Evolutionary conservation across 2,329 filamentous ascomycete genomes (phyloP), one percentile per base, ranked within the genome.

Genomic region (Ophiocordyceps camponoti-floridani): DNA sequence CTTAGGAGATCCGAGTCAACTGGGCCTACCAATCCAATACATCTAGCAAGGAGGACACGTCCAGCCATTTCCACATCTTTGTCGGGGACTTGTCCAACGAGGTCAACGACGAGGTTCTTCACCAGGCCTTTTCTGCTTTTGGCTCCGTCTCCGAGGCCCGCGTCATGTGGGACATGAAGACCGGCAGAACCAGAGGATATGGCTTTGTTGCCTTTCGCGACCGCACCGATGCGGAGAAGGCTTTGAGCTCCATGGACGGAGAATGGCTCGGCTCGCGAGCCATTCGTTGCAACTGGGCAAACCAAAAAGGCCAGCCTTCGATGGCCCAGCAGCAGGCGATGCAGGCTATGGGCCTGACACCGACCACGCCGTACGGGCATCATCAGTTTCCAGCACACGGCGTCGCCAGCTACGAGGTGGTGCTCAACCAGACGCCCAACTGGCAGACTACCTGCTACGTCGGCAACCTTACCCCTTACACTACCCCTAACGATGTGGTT

Each of bases 161-260:
- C 56, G 91, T 98, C 51, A 98, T 98, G 91, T 98, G 91, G 91
- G 91, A 98, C 63, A 98, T 98, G 91, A 98, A 98, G 75, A 98
- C 91, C 33, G 91, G 91, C 53, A 82, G 91, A 51, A 96, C 91
- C 52, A 84, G 91, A 60, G 91, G 91, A 48, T 98, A 98, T 58
- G 91, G 91, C 12, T 98, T 98, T 59, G 89, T 96, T 53, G 91
- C 91, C 43, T 98, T 94, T 75, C 84, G 89, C 50, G 91, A 98
- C 50, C 85, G 89, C 50, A 69, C 76, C 33, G 91, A 98, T 57
- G 91, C 91, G 27, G 91, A 98, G 63, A 94, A 95, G 66, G 89
- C 91, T 2, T 66, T 98, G 57, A 94, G 82, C 66, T 87, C 87
- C 50, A 98, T 98, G 91, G 91, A 98, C 58, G 91, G 91, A 50